Evolutionary conservation across 2,329 filamentous ascomycete genomes (phyloP), one percentile per base, ranked within the genome.

Genomic region (Pseudogymnoascus destructans): DNA sequence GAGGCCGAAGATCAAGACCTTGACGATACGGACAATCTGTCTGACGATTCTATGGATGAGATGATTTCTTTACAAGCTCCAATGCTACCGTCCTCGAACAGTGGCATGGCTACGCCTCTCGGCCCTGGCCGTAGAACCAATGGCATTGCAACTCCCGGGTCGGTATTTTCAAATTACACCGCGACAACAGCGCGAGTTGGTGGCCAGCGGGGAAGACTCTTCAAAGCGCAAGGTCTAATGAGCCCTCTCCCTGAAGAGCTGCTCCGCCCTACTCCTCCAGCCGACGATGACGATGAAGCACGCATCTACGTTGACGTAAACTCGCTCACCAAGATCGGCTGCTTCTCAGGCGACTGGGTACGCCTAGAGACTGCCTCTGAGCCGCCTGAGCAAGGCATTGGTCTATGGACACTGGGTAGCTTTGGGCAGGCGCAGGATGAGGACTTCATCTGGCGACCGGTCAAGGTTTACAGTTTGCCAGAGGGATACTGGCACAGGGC

Each of bases 281-380:
- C 77, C 0, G 80, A 83, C 23, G 90, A 96, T 61, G 93, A 98
- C 61, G 90, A 95, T 63, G 86, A 95, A 65, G 85, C 89, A 1
- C 84, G 93, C 54, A 80, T 97, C 1, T 98, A 92, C 66, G 91
- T 98, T 4, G 90, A 96, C 65, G 86, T 95, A 6, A 85, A 82
- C 59, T 88, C 89, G 1, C 73, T 98, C 17, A 86, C 89, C 11
- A 90, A 91, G 64, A 86, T 98, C 58, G 91, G 92, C 13, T 97
- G 92, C 70, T 98, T 98, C 69, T 97, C 92, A 0, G 93, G 93
- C 27, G 93, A 98, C 68, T 98, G 93, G 93, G 89, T 95, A 9
- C 84, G 86, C 19, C 77, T 96, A 9, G 89, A 95, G 72, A 78
- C 82, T 5, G 80, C 87, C 0, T 79, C 87, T 63, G 88, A 90